A percentile compares a stretch with the other conserved stretches of the same genome.
These are phyloP conservation scores for Mycotypha africana DNA, from an alignment of 371 early-diverging fungal species.

Conservation along the genomic window DNA sequence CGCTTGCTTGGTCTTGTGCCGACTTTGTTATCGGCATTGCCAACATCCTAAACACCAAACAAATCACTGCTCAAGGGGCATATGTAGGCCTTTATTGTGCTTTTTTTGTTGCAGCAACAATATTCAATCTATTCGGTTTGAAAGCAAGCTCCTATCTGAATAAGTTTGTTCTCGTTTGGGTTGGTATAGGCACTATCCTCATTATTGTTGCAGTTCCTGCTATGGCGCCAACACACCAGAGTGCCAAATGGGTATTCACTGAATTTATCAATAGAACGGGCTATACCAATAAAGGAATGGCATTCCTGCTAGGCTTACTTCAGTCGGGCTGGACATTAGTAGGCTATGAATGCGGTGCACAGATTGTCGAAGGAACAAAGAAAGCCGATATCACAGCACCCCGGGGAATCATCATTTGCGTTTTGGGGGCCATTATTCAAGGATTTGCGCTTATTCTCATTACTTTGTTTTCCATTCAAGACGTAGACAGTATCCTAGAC, in stretches of 20 bases:
- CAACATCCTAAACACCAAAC: slow-evolving; percentile 11
- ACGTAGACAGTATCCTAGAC: slow-evolving; percentile 20
- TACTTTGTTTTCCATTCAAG: slow-evolving; percentile 34
- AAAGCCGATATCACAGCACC: slow-evolving; percentile 37
- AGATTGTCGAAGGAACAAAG: slow-evolving; percentile 41
- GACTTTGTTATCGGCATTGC: slow-evolving; percentile 23
- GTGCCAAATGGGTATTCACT: slow-evolving; percentile 35
- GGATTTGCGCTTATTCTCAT: slow-evolving; percentile 28
- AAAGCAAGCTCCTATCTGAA: slow-evolving; percentile 24
- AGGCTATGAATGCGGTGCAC: slow-evolving; percentile 39
- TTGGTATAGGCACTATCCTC: slow-evolving; percentile 26
- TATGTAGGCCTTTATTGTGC: slow-evolving; percentile 30
- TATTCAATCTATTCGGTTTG: slow-evolving; percentile 24
- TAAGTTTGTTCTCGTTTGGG: slow-evolving; percentile 27
- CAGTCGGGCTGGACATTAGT: slow-evolving; percentile 36
- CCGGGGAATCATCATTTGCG: slow-evolving; percentile 35
- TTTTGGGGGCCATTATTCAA: slow-evolving; percentile 28
- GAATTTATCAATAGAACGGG: slow-evolving; percentile 35
- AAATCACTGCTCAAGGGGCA: slow-evolving; percentile 23
- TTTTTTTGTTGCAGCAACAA: slow-evolving; percentile 13
- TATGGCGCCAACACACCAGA: slow-evolving; percentile 27
- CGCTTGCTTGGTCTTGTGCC: slow-evolving; percentile 28
- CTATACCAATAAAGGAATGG: slow-evolving; percentile 21
- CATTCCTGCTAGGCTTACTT: slow-evolving; percentile 35
- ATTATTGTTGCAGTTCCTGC: slow-evolving; percentile 28